A percentile compares a stretch with the other conserved stretches of the same genome.
Conservation (phyloP, 306 rosid species). For the Betula pendula region DNA sequence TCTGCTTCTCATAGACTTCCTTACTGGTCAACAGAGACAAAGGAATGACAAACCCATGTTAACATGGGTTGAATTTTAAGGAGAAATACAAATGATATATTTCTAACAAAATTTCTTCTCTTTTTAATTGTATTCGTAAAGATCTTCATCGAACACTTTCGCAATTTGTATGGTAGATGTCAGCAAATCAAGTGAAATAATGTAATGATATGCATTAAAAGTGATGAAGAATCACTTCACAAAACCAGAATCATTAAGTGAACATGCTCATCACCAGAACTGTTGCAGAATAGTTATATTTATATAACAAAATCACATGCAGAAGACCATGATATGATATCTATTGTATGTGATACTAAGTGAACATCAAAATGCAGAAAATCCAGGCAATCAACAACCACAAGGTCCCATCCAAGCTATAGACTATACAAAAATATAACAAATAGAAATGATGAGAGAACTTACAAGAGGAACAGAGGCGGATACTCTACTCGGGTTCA, state of each 20-base stretch:
- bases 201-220: neutral
- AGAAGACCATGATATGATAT: neutral
- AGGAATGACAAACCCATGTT: neutral
- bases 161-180: neutral
- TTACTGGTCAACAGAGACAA: neutral
- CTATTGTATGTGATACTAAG: neutral
- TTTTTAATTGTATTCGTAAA: no score
- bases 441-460: constrained; percentile 9
- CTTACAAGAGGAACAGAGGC: constrained; percentile 53
- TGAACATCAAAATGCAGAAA: neutral
- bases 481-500: constrained; percentile 68
- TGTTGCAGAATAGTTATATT: neutral
- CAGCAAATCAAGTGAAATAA: neutral
- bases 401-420: neutral
- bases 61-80: neutral
- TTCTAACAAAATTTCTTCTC: no score
- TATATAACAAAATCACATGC: neutral
- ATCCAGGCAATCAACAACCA: neutral
- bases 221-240: neutral
- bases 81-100: neutral
- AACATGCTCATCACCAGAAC: neutral
- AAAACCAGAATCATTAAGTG: neutral
- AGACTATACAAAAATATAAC: neutral
- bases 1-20: neutral
- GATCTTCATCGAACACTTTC: neutral